Percentiles rank a stretch among this genome's conserved stretches.
phyloP scores from a whole-genome alignment of 2,329 filamentous ascomycete genomes.

The Stachybotrys chlorohalonatus region DNA sequence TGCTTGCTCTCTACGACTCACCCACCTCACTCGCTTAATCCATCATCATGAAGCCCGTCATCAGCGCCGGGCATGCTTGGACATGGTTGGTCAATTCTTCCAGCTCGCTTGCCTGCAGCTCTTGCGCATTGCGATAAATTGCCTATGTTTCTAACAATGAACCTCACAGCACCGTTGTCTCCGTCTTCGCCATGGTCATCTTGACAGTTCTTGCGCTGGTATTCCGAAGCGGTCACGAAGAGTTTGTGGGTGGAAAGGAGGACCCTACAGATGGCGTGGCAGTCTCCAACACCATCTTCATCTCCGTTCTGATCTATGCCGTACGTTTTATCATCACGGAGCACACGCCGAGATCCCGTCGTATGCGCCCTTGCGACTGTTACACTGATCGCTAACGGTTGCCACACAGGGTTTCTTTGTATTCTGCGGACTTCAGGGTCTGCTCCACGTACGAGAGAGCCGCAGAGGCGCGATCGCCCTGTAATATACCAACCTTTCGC shows the following conservation, averaged over 20 bases:
- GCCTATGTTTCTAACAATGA: not conserved
- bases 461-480: slow-evolving; percentile 77
- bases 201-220: slow-evolving; percentile 58
- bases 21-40: not conserved
- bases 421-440: slow-evolving; percentile 85
- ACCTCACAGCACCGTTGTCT: slow-evolving; percentile 59
- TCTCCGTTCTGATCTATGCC: slow-evolving; percentile 78
- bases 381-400: not conserved
- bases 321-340: slow-evolving; percentile 44
- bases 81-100: slow-evolving; percentile 61
- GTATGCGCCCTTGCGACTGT: not conserved
- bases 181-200: slow-evolving; percentile 56
- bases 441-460: slow-evolving; percentile 75
- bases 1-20: slow-evolving; percentile 1
- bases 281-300: slow-evolving; percentile 79
- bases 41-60: slow-evolving; percentile 81
- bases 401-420: slow-evolving; percentile 66
- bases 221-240: slow-evolving; percentile 73
- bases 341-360: not conserved
- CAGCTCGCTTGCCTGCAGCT: not conserved
- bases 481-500: slow-evolving; percentile 17
- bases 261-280: slow-evolving; percentile 65
- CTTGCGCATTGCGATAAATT: not conserved
- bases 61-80: slow-evolving; percentile 89
- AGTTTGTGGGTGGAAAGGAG: slow-evolving; percentile 67